phyloP scores from a whole-genome alignment of 1,139 yeast species.

The Hemisphaericaspora xylofermentans region DNA sequence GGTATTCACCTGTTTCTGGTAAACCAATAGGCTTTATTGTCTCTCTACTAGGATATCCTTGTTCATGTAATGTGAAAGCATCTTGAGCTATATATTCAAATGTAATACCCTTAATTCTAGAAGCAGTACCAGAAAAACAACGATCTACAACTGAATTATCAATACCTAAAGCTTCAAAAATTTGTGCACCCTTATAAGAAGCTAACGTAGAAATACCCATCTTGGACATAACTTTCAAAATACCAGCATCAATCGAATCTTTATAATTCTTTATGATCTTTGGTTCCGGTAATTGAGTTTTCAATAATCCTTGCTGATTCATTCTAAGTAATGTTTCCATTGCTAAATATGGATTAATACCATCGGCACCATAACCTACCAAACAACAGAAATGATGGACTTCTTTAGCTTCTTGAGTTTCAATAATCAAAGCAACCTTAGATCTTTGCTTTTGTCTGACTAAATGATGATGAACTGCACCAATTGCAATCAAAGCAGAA shows the following conservation, averaged over 20 bases:
- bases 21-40: slow-evolving; percentile 71
- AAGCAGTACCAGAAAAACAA: slow-evolving; percentile 96
- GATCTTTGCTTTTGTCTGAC: slow-evolving; percentile 96
- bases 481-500: slow-evolving; percentile 90
- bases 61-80: slow-evolving; percentile 89
- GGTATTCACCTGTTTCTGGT: slow-evolving; percentile 96
- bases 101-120: slow-evolving; percentile 93
- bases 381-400: slow-evolving; percentile 94
- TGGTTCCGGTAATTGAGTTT: slow-evolving; percentile 54
- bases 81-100: slow-evolving; percentile 96
- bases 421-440: slow-evolving; percentile 85
- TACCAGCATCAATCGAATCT: slow-evolving; percentile 83
- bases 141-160: slow-evolving; percentile 94
- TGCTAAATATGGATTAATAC: slow-evolving; percentile 89
- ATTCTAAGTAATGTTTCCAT: slow-evolving; percentile 85
- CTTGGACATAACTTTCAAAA: slow-evolving; percentile 95
- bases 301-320: slow-evolving; percentile 76
- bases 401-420: slow-evolving; percentile 97
- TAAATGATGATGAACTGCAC: slow-evolving; percentile 95
- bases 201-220: slow-evolving; percentile 99
- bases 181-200: slow-evolving; percentile 97
- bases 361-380: slow-evolving; percentile 97
- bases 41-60: slow-evolving; percentile 81
- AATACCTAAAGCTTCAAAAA: slow-evolving; percentile 93
- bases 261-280: slow-evolving; percentile 75